Evolutionary conservation across 192 early-diverging fungal genomes (phyloP).

Genomic region (Podila minutissima): DNA sequence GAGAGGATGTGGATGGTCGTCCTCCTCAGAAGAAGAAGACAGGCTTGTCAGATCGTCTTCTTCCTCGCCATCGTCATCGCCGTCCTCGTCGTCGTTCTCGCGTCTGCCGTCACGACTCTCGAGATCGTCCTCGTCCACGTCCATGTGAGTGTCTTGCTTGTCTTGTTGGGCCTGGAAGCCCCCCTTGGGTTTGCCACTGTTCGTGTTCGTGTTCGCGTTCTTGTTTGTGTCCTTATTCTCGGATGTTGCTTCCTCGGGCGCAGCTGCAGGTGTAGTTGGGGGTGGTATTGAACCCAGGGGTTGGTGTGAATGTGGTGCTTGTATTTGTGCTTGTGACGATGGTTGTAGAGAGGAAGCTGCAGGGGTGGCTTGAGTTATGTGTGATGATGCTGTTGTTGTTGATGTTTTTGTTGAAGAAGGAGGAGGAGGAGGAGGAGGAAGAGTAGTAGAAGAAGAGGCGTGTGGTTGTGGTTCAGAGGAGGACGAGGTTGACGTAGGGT

Average conservation of each 20-base stretch:
- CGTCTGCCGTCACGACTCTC: background rate
- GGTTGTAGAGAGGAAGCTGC: background rate
- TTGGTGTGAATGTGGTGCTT: background rate
- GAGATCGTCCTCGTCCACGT: background rate
- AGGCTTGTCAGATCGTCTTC: slow-evolving; percentile 1
- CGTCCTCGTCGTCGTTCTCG: slow-evolving; percentile 1
- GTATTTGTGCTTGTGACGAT: background rate
- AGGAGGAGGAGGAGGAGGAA: too few species aligned
- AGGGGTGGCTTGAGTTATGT: background rate
- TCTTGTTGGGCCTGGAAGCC: background rate
- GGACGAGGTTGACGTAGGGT: background rate
- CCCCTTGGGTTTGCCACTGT: background rate
- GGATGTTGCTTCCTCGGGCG: too few species aligned
- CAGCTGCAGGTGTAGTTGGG: too few species aligned
- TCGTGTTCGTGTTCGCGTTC: too few species aligned
- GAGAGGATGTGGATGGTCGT: background rate
- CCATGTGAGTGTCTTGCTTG: background rate
- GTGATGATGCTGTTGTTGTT: background rate
- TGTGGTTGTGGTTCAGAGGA: background rate
- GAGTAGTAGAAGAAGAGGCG: background rate
- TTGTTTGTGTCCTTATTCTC: too few species aligned
- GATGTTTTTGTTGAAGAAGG: background rate
- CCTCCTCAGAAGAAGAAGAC: background rate
- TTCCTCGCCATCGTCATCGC: background rate
- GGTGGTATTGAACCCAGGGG: too few species aligned